Percentiles rank a stretch among this genome's conserved stretches.
phyloP scores from a whole-genome alignment of 495 filamentous ascomycete genomes.

The Xylaria acuta region DNA sequence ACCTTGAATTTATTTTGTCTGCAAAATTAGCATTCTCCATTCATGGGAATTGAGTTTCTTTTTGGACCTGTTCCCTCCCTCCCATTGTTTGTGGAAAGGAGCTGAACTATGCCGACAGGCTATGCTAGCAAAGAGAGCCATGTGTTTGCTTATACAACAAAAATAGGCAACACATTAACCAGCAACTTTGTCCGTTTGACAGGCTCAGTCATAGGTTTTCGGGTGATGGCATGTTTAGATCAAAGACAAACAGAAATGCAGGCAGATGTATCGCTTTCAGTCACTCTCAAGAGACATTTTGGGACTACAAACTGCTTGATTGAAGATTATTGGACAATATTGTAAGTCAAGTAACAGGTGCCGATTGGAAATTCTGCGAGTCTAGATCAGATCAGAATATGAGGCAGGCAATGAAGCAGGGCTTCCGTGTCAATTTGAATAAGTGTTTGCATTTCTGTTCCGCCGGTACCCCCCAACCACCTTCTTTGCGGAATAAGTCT shows the following conservation, averaged over 20 bases:
- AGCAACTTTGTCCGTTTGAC: neutral
- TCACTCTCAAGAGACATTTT: neutral
- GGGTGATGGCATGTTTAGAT: neutral
- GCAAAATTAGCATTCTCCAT: neutral
- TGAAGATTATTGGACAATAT: neutral
- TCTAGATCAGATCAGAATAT: neutral
- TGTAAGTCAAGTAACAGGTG: neutral
- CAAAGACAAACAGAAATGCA: neutral
- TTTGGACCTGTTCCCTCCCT: neutral
- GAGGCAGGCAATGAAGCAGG: neutral
- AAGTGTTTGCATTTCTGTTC: neutral
- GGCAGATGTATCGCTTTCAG: neutral
- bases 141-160: neutral
- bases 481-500: neutral
- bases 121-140: no score
- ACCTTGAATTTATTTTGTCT: conserved; percentile 27
- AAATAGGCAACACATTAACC: neutral
- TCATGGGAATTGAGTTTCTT: neutral
- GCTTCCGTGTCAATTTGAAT: neutral
- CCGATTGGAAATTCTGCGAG: neutral
- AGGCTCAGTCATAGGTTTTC: no score
- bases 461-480: neutral
- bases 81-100: neutral
- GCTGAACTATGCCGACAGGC: no score
- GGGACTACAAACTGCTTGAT: neutral